A percentile compares a stretch with the other conserved stretches of the same genome.
Evolutionary conservation across 1,139 yeast genomes (phyloP).

Genomic region (Diutina sp.): DNA sequence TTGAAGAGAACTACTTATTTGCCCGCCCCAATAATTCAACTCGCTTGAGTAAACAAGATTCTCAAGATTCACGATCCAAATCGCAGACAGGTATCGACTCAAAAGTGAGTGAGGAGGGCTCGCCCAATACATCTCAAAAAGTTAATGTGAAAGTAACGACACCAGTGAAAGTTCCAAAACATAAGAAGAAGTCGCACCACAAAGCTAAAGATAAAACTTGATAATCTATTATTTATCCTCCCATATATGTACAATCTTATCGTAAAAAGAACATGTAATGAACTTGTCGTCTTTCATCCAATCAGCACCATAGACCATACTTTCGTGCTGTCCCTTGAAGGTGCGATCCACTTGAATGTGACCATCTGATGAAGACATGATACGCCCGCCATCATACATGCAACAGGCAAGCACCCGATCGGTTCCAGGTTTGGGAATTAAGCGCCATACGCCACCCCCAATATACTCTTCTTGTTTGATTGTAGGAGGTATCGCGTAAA

Average conservation of each 20-base stretch:
- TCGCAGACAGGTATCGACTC: not conserved
- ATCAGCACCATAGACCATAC: constrained; percentile 94
- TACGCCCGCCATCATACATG: constrained; percentile 90
- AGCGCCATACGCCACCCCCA: constrained; percentile 94
- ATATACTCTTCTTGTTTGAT: constrained; percentile 32
- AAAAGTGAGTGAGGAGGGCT: not conserved
- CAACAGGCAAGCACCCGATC: constrained; percentile 62
- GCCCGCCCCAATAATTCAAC: not conserved
- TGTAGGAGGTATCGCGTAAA: constrained; percentile 35
- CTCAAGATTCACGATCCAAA: not conserved
- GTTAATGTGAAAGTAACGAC: not conserved
- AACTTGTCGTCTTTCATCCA: constrained; percentile 43
- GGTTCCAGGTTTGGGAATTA: constrained; percentile 49
- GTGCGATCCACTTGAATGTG: constrained; percentile 32
- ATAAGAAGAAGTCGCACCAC: constrained; percentile 1
- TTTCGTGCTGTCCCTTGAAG: constrained; percentile 64
- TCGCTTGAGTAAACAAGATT: not conserved
- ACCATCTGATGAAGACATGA: constrained; percentile 25
- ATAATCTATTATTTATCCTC: not conserved
- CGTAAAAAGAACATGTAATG: constrained; percentile 87
- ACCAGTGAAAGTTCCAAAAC: not conserved
- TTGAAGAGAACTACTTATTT: constrained; percentile 42
- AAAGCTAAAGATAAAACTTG: not conserved
- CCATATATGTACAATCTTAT: constrained; percentile 72
- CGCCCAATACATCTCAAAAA: not conserved